A percentile compares a stretch with the other conserved stretches of the same genome.
Conservation (phyloP, 2,329 filamentous ascomycete genomes). For the Penicillium griseofulvum region DNA sequence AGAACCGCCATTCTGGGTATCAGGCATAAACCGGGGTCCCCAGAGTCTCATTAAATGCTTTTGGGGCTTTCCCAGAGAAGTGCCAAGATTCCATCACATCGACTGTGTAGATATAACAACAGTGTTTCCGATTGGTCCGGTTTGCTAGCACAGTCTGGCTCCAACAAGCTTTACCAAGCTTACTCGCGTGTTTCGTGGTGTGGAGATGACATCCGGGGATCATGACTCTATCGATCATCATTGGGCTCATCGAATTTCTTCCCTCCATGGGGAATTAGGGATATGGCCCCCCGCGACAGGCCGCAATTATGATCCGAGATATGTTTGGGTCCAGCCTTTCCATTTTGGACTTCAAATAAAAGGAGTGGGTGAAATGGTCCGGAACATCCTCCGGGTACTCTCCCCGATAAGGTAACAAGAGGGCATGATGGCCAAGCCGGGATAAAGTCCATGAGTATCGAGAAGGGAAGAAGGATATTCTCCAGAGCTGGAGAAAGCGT, state of each 20-base stretch:
- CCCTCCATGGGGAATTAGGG: conserved; percentile 5
- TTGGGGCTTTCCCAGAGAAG: not conserved
- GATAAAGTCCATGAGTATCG: not conserved
- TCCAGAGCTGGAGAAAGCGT: not conserved
- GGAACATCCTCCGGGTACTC: conserved; percentile 1
- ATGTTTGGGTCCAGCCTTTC: not conserved
- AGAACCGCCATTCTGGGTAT: not conserved
- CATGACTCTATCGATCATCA: conserved; percentile 20
- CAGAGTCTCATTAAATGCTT: conserved; percentile 2
- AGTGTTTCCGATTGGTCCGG: conserved; percentile 22
- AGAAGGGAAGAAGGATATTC: not conserved
- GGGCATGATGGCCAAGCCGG: not conserved
- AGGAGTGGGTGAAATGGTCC: not conserved
- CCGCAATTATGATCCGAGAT: conserved; percentile 17
- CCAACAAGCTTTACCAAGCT: conserved; percentile 12
- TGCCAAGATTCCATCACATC: not conserved
- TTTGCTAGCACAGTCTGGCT: conserved; percentile 3
- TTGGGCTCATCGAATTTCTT: conserved; percentile 2
- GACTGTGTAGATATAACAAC: not conserved
- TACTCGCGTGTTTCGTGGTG: conserved; percentile 13
- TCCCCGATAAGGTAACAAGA: not conserved
- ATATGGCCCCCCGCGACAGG: not conserved
- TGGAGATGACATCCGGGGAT: conserved; percentile 27
- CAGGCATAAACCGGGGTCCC: not conserved
- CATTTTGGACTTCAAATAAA: not conserved